Base-by-base conservation (phyloP, 306 rosid species). In the Cercis canadensis region DNA sequence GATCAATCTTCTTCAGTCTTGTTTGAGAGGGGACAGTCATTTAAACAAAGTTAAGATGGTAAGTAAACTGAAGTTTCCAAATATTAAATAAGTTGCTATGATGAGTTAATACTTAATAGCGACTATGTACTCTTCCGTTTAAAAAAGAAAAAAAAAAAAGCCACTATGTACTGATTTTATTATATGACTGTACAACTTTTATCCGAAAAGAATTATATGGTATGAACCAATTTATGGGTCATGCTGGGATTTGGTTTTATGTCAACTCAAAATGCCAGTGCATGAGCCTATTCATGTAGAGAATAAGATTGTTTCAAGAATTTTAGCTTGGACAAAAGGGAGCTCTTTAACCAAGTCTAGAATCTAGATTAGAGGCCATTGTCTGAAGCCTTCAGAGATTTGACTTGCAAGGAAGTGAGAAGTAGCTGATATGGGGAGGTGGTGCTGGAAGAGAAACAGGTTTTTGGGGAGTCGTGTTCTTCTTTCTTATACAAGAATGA, bases 151-250 rank as follows among this genome's bases (percentile, higher is more conserved):
- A n/a, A n/a, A n/a, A n/a, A n/a, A n/a, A n/a, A n/a, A n/a, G n/a
- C n/a, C n/a, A 7, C 8, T 51, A 3, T 54, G 43, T 37, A 15
- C 39, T 5, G 10, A 37, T 24, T 24, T 24, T 24, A 3, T 24
- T 24, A 24, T 1, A 24, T 24, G 29, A 24, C 3, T 24, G 29
- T 24, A 24, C 29, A 24, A 24, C 29, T 24, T 24, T 24, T 24
- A 24, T 24, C 29, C 29, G 3, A 24, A 24, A 66, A 19, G 18
- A 4, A 29, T 5, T 45, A 12, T 39, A 11, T 44, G 19, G 50
- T 29, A 24, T 34, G 18, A 57, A 18, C 18, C 31, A 46, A 34
- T 50, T 24, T 71, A 19, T 68, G 41, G 62, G 40, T 52, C 51
- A 21, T 52, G 62, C 2, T 7, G 2, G 10, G 43, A 13, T 34